phyloP scores from a whole-genome alignment of 306 rosid species.

The Purshia tridentata region DNA sequence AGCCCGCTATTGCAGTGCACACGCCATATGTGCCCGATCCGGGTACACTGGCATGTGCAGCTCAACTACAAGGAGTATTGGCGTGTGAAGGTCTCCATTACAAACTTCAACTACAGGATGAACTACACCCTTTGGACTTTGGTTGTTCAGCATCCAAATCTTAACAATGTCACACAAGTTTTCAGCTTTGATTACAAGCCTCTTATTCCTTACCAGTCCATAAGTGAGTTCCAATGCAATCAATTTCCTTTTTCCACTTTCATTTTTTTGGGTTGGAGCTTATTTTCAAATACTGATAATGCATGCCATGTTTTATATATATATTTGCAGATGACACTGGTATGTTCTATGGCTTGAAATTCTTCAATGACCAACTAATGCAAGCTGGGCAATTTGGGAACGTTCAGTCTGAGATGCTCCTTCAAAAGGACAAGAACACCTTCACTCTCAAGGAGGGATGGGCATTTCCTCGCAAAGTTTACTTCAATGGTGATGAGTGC shows the following conservation, averaged over 20 bases:
- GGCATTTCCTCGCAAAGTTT: constrained; percentile 90
- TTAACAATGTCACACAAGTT: constrained; percentile 85
- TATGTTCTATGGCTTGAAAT: constrained; percentile 84
- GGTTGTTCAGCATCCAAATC: constrained; percentile 89
- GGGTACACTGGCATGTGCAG: constrained; percentile 93
- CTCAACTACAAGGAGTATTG: constrained; percentile 81
- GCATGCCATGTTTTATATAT: neutral
- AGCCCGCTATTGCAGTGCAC: constrained; percentile 78
- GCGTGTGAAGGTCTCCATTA: constrained; percentile 77
- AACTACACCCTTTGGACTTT: constrained; percentile 85
- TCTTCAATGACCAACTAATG: constrained; percentile 72
- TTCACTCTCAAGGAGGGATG: constrained; percentile 91
- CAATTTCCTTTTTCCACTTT: neutral
- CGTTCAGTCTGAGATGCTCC: constrained; percentile 79
- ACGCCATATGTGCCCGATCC: constrained; percentile 90
- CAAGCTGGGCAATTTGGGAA: constrained; percentile 85
- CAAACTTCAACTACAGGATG: constrained; percentile 78
- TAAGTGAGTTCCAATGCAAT: constrained; percentile 53
- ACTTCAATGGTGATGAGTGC: constrained; percentile 95
- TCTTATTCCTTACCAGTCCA: constrained; percentile 63
- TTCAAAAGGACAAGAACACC: constrained; percentile 65
- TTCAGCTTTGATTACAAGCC: constrained; percentile 93
- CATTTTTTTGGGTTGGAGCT: neutral
- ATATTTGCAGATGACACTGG: constrained; percentile 79
- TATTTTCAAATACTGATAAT: neutral